A percentile compares a stretch with the other conserved stretches of the same genome.
phyloP scores from a whole-genome alignment of 768 basidiomycete species.

The Collybia mongolica region DNA sequence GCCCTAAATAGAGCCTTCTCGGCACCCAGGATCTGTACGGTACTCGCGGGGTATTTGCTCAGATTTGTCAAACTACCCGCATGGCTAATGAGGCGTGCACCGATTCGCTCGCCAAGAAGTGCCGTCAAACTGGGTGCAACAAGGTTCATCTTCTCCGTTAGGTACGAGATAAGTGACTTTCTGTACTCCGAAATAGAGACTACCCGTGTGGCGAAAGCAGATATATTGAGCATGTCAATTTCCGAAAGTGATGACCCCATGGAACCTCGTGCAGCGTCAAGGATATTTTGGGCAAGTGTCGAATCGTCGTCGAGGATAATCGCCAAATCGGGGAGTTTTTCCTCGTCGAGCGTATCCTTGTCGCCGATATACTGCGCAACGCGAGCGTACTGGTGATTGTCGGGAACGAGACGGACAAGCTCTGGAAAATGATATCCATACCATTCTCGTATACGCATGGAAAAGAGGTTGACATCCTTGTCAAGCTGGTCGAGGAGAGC shows the following conservation, averaged over 20 bases:
- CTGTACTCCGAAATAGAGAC: conserved; percentile 93
- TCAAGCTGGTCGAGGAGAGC: conserved; percentile 97
- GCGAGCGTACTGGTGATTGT: conserved; percentile 92
- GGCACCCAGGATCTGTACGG: conserved; percentile 96
- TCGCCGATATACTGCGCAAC: conserved; percentile 85
- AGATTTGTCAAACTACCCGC: conserved; percentile 96
- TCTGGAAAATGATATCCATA: conserved; percentile 99
- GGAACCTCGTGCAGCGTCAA: conserved; percentile 91
- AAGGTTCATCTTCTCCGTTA: conserved; percentile 96
- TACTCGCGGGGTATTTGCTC: conserved; percentile 97
- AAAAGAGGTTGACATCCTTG: conserved; percentile 98
- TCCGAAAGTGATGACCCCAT: conserved; percentile 93
- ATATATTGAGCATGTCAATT: conserved; percentile 95
- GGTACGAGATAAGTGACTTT: conserved; percentile 82
- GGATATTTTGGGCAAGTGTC: conserved; percentile 86
- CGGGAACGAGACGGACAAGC: conserved; percentile 88
- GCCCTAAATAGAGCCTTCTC: conserved; percentile 98
- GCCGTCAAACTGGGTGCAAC: conserved; percentile 94
- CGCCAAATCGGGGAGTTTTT: conserved; percentile 77
- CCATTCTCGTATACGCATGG: conserved; percentile 98
- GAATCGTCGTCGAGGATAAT: conserved; percentile 81
- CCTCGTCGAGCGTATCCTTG: conserved; percentile 78
- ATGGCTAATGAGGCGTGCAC: conserved; percentile 90
- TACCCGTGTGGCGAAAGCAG: conserved; percentile 85
- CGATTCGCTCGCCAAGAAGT: conserved; percentile 88